Conservation (phyloP, 345 rosid genomes). For the Carallia brachiata region DNA sequence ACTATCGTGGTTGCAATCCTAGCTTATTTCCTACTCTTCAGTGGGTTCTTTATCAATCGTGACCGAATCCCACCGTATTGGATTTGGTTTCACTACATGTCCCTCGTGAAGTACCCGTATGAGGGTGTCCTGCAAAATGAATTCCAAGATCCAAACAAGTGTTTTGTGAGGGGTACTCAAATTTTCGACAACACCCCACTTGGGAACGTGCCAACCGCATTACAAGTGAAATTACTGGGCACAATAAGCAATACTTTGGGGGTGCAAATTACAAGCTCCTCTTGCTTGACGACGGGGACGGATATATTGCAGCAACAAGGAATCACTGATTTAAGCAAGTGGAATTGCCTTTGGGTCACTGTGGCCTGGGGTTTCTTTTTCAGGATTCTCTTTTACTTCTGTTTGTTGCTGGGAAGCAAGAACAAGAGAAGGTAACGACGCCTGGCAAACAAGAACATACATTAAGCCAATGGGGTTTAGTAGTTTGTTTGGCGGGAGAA, state of each 20-base stretch:
- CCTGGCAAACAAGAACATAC: too few relatives aligned
- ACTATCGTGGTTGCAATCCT: conserved; percentile 81
- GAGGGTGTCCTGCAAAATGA: conserved; percentile 86
- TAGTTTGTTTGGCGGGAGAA: not conserved
- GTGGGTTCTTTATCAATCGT: conserved; percentile 91
- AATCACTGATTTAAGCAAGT: conserved; percentile 63
- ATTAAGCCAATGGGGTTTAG: too few relatives aligned
- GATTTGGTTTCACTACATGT: conserved; percentile 97
- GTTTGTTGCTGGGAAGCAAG: conserved; percentile 83
- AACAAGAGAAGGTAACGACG: conserved; percentile 65
- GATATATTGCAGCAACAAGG: conserved; percentile 71
- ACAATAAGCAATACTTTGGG: conserved; percentile 56
- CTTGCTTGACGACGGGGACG: conserved; percentile 74
- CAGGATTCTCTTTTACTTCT: conserved; percentile 74
- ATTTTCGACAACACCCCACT: conserved; percentile 86
- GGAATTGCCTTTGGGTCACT: conserved; percentile 78
- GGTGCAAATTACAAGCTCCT: conserved; percentile 56
- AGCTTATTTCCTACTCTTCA: conserved; percentile 88
- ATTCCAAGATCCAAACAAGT: conserved; percentile 59
- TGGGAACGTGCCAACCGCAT: conserved; percentile 38
- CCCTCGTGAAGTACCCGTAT: conserved; percentile 83
- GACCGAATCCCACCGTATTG: conserved; percentile 81
- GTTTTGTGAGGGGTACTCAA: conserved; percentile 76
- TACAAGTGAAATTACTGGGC: conserved; percentile 53
- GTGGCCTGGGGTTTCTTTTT: conserved; percentile 91